Evolutionary conservation across 1,284 basidiomycete genomes (phyloP).

Genomic region (Melampsora americana): DNA sequence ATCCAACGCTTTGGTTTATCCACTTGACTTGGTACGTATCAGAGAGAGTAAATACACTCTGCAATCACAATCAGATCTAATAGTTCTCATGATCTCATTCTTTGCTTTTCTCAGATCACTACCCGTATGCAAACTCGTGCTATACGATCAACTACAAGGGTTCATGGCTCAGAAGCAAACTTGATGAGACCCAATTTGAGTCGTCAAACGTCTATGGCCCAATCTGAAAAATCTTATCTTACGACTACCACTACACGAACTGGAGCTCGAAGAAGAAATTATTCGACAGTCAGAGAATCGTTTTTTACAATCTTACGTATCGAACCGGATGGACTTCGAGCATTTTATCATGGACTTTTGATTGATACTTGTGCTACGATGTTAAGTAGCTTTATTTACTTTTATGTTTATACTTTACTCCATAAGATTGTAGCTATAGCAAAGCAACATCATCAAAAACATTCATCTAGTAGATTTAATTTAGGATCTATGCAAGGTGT

Average conservation of each 20-base stretch:
- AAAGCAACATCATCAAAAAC: conserved; percentile 8
- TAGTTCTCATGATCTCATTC: not conserved
- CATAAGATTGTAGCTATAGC: conserved; percentile 45
- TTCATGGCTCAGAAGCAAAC: not conserved
- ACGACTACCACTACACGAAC: conserved; percentile 51
- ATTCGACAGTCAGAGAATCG: conserved; percentile 53
- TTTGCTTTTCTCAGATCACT: conserved; percentile 19
- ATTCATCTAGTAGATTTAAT: conserved; percentile 13
- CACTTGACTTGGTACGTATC: conserved; percentile 54
- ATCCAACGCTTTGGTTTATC: conserved; percentile 57
- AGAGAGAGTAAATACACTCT: not conserved
- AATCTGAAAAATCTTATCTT: conserved; percentile 47
- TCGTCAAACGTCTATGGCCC: conserved; percentile 42
- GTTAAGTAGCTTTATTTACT: conserved; percentile 54
- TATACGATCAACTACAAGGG: not conserved
- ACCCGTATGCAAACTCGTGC: conserved; percentile 12
- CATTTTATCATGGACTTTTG: conserved; percentile 55
- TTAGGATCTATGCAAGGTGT: conserved; percentile 50
- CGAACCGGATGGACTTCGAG: conserved; percentile 47
- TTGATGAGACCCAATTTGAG: conserved; percentile 8
- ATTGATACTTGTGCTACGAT: conserved; percentile 50
- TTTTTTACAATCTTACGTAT: conserved; percentile 47
- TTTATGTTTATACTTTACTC: conserved; percentile 53
- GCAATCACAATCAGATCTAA: not conserved
- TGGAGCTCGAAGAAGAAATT: conserved; percentile 56